Conservation (phyloP, 352 stramenopile genomes). For the Phytophthora sp. region DNA sequence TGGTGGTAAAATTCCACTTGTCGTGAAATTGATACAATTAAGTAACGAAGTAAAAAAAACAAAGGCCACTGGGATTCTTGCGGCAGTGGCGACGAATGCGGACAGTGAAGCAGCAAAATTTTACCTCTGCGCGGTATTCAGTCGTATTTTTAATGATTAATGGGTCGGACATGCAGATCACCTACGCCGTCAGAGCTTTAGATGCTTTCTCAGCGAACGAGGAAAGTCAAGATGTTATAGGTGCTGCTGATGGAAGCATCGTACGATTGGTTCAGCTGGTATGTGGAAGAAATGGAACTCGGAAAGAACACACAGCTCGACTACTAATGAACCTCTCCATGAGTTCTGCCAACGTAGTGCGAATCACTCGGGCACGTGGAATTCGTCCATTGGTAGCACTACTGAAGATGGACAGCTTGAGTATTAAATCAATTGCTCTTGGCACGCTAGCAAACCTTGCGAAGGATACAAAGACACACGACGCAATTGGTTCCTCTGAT, state of each 20-base stretch:
- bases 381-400: conserved; percentile 4
- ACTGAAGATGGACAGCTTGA: conserved; percentile 1
- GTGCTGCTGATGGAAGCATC: conserved; percentile 2
- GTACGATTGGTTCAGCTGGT: conserved; percentile 3
- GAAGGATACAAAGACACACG: too few relatives aligned
- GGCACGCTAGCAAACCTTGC: neutral
- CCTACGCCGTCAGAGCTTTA: too few relatives aligned
- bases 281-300: neutral
- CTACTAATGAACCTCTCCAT: conserved; percentile 18
- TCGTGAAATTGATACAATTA: conserved; percentile 10
- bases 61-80: conserved; percentile 20
- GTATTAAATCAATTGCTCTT: too few relatives aligned
- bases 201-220: conserved; percentile 7
- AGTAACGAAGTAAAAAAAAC: conserved; percentile 8
- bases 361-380: conserved; percentile 4
- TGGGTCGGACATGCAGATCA: conserved; percentile 1
- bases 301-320: conserved; percentile 7
- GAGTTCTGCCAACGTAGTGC: neutral
- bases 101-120: conserved; percentile 1
- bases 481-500: neutral
- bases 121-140: too few relatives aligned
- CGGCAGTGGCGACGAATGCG: conserved; percentile 7
- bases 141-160: conserved; percentile 7
- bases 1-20: neutral
- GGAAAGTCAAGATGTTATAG: neutral